phyloP scores from a whole-genome alignment of 176 grass and related monocot genomes.

The Ensete glaucum region DNA sequence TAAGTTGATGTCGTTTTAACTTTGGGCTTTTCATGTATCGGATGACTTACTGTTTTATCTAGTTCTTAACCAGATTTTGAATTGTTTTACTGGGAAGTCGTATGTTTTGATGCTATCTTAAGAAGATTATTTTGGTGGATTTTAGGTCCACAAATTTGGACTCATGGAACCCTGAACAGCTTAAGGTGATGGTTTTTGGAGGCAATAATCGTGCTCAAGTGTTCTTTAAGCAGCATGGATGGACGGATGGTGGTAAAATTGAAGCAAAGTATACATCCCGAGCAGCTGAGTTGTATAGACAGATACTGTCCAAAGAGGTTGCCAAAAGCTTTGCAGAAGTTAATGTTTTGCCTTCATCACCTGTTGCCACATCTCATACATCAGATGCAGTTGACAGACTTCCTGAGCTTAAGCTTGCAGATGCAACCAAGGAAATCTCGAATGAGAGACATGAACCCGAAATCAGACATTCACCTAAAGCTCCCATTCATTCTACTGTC shows the following conservation, averaged over 20 bases:
- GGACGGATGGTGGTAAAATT: constrained; percentile 85
- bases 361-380: constrained; percentile 29
- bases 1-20: too few species aligned
- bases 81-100: not conserved
- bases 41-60: too few species aligned
- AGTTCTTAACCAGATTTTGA: not conserved
- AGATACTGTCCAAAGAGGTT: constrained; percentile 75
- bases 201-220: constrained; percentile 80
- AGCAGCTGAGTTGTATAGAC: constrained; percentile 72
- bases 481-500: constrained; percentile 43
- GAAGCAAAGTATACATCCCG: constrained; percentile 95
- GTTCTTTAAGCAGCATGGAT: constrained; percentile 97
- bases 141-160: constrained; percentile 84
- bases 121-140: not conserved
- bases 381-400: constrained; percentile 30
- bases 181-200: constrained; percentile 81
- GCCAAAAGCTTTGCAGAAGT: constrained; percentile 46
- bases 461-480: constrained; percentile 49
- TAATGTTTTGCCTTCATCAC: constrained; percentile 51
- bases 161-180: constrained; percentile 68
- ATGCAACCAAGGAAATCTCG: constrained; percentile 40
- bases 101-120: not conserved
- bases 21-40: too few species aligned
- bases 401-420: constrained; percentile 51
- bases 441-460: constrained; percentile 48